Conservation (phyloP, 139 green algal genomes). For the Chlamydomonas sp. region DNA sequence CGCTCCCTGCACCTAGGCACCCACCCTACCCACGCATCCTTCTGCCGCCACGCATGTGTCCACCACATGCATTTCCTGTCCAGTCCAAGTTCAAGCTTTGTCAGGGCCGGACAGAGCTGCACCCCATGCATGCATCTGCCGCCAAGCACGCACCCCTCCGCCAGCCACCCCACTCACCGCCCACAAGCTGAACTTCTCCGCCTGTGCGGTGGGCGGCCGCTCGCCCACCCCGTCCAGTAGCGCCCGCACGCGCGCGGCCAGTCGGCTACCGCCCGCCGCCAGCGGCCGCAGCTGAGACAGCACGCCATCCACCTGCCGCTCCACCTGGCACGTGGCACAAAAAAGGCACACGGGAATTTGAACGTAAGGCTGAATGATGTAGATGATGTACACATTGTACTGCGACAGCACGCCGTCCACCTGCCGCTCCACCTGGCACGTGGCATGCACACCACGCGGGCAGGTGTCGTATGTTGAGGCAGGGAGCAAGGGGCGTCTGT, state of each 20-base stretch:
- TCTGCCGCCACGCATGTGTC: too few species aligned
- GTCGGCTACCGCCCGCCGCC: constrained; percentile 10
- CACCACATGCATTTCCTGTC: too few species aligned
- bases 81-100: neutral
- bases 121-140: neutral
- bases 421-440: neutral
- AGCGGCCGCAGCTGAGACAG: neutral
- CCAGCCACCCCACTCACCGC: constrained; percentile 24
- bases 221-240: constrained; percentile 13
- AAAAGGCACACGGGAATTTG: neutral
- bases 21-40: too few species aligned
- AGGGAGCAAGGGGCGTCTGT: neutral
- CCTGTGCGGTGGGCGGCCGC: constrained; percentile 41
- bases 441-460: neutral
- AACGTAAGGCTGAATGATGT: neutral
- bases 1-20: too few species aligned
- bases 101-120: neutral
- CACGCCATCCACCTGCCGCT: neutral
- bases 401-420: too few species aligned
- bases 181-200: constrained; percentile 68
- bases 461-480: too few species aligned
- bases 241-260: constrained; percentile 9
- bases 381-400: neutral
- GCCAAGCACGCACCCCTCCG: neutral
- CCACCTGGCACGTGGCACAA: neutral